Evolutionary conservation across 176 grass and related monocot species (phyloP).

Genomic region (Ananas comosus): DNA sequence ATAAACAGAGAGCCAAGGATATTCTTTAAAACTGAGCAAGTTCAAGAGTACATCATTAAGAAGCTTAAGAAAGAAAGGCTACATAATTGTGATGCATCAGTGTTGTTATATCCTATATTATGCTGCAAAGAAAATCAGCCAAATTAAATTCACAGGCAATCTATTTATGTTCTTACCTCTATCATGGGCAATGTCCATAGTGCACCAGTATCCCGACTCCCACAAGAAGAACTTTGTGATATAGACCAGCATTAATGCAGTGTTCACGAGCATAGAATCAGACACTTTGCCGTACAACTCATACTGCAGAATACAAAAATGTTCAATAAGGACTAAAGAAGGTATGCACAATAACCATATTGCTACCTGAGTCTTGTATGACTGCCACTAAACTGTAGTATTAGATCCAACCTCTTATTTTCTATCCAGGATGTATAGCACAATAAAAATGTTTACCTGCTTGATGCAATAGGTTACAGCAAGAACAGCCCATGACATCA

Average conservation of each 20-base stretch:
- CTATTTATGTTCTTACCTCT: constrained; percentile 39
- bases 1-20: background rate
- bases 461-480: constrained; percentile 99
- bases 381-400: too few species aligned
- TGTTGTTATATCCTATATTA: background rate
- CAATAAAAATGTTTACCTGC: constrained; percentile 51
- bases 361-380: background rate
- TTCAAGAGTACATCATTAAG: background rate
- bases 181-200: constrained; percentile 99
- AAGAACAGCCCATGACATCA: constrained; percentile 99
- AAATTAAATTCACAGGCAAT: too few species aligned
- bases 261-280: constrained; percentile 98
- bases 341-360: constrained; percentile 8
- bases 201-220: constrained; percentile 99
- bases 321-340: constrained; percentile 17
- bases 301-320: constrained; percentile 46
- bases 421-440: background rate
- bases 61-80: background rate
- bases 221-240: constrained; percentile 99
- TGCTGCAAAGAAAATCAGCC: background rate
- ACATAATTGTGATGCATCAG: background rate
- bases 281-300: constrained; percentile 67
- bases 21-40: background rate
- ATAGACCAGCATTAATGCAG: constrained; percentile 89
- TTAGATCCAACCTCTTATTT: too few species aligned